Evolutionary conservation across 78 protist genomes (phyloP).

Genomic region (Polysphondylium violaceum): DNA sequence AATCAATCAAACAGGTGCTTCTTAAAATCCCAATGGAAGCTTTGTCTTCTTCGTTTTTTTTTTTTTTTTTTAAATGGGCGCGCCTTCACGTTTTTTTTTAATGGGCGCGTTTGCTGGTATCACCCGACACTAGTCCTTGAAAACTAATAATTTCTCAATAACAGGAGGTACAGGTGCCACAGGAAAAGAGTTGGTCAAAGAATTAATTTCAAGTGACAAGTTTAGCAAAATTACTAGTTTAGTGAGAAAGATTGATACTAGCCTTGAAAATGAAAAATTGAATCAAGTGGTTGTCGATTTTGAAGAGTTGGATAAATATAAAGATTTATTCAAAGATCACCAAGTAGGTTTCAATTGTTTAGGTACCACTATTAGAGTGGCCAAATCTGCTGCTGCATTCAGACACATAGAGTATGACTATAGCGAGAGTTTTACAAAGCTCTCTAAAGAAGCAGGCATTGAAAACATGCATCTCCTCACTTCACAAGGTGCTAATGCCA

Average conservation of each 20-base stretch:
- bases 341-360: conserved; percentile 51
- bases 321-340: conserved; percentile 18
- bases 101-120: neutral
- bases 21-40: too few species aligned
- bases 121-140: neutral
- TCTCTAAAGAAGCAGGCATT: conserved; percentile 40
- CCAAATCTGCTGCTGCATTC: conserved; percentile 36
- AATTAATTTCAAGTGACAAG: conserved; percentile 12
- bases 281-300: conserved; percentile 74
- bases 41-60: too few species aligned
- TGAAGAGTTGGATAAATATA: conserved; percentile 34
- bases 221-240: conserved; percentile 43
- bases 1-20: too few species aligned
- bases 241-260: conserved; percentile 23
- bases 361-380: conserved; percentile 49
- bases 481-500: conserved; percentile 52
- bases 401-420: neutral
- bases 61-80: too few species aligned
- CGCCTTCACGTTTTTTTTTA: too few species aligned
- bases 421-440: neutral
- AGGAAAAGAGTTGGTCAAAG: conserved; percentile 59
- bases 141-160: too few species aligned
- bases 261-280: conserved; percentile 36
- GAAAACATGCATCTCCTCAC: conserved; percentile 59
- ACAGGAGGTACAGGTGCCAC: conserved; percentile 77